Evolutionary conservation across 768 basidiomycete genomes (phyloP).

Genomic region (Peribolospora baueri): DNA sequence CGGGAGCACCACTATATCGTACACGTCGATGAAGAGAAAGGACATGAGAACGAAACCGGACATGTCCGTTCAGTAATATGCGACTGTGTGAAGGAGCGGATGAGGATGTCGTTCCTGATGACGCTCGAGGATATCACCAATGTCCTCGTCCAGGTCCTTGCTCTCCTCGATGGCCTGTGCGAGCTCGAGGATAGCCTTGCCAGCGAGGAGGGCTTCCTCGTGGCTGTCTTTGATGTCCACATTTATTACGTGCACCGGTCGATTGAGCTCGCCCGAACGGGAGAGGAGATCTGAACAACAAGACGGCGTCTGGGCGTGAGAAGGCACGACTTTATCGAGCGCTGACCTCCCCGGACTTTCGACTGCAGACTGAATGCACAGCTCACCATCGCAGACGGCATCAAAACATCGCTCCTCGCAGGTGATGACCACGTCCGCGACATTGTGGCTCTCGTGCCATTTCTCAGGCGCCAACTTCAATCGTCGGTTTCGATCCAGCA

Average conservation of each 20-base stretch:
- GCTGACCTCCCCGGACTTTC: background rate
- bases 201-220: slow-evolving; percentile 89
- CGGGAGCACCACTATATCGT: no score
- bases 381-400: slow-evolving; percentile 82
- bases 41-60: no score
- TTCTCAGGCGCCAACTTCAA: slow-evolving; percentile 83
- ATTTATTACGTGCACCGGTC: slow-evolving; percentile 86
- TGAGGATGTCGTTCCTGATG: slow-evolving; percentile 86
- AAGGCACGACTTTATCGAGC: no score
- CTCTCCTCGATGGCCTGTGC: slow-evolving; percentile 64
- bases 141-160: slow-evolving; percentile 71
- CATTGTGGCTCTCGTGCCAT: slow-evolving; percentile 73
- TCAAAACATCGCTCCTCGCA: slow-evolving; percentile 98
- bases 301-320: slow-evolving; percentile 14
- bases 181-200: slow-evolving; percentile 78
- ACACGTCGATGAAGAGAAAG: no score
- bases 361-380: slow-evolving; percentile 6
- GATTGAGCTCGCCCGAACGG: slow-evolving; percentile 75
- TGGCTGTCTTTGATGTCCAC: slow-evolving; percentile 98
- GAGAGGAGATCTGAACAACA: slow-evolving; percentile 38
- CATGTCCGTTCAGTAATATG: slow-evolving; percentile 41
- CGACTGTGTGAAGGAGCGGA: slow-evolving; percentile 67
- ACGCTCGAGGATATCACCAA: slow-evolving; percentile 53
- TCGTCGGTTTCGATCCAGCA: slow-evolving; percentile 84
- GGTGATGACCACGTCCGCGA: slow-evolving; percentile 93